These are phyloP conservation scores for Plasmodium inui DNA, from an alignment of 169 alveolate genomes.

Conservation along the genomic window DNA sequence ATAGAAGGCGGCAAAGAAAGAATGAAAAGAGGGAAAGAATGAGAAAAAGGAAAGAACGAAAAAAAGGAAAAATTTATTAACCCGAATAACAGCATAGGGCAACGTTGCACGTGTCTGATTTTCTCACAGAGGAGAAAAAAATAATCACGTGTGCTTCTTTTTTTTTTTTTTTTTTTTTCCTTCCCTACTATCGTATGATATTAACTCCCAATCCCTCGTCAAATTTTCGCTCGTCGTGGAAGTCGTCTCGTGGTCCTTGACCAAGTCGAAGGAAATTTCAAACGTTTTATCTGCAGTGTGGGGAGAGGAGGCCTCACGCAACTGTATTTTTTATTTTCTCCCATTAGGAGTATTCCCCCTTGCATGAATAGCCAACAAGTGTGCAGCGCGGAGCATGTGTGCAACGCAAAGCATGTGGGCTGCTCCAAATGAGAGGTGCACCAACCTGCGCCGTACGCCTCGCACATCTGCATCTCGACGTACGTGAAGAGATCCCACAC, in stretches of 20 bases:
- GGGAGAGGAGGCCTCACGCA: not conserved
- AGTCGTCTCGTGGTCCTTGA: slow-evolving; percentile 20
- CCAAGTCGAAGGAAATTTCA: slow-evolving; percentile 59
- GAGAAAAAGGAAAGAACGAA: not conserved
- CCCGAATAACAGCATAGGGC: not conserved
- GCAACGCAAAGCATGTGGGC: not conserved
- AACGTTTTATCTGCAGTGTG: slow-evolving; percentile 47
- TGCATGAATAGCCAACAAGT: not conserved
- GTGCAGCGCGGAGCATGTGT: not conserved
- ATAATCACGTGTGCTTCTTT: not conserved
- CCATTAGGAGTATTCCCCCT: not conserved
- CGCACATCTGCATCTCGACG: slow-evolving; percentile 55
- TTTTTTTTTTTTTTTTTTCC: not conserved
- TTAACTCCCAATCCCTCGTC: slow-evolving; percentile 56
- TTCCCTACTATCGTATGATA: slow-evolving; percentile 39
- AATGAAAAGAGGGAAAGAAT: not conserved
- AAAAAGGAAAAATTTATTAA: not conserved
- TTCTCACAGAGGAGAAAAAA: not conserved
- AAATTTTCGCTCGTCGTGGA: slow-evolving; percentile 7
- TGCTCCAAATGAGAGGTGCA: not conserved
- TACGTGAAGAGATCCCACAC: slow-evolving; percentile 70
- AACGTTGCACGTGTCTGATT: not conserved
- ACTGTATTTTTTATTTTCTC: not conserved
- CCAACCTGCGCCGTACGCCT: slow-evolving; percentile 26
- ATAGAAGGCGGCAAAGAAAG: not conserved